Base-by-base conservation (phyloP, 2,329 filamentous ascomycete genomes). In the Chaetomium strumarium region DNA sequence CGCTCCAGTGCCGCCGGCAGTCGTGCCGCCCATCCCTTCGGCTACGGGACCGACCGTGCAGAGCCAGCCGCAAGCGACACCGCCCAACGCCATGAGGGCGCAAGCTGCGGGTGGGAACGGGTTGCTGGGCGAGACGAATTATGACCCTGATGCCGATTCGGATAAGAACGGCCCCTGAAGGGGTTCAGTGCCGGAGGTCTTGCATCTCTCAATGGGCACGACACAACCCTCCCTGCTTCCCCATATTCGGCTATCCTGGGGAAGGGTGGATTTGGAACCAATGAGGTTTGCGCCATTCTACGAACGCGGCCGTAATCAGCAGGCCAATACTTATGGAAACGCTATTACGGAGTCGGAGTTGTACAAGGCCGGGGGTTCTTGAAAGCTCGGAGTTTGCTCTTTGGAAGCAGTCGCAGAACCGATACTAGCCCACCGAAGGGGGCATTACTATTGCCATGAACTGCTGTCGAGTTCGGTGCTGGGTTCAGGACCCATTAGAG, bases 111-210 rank as follows among this genome's bases (percentile, higher is more conserved):
- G 39, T 5, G 50, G 43, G 1, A 72, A 75, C 5, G 69, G 72
- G 14, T 76, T 86, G 74, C 68, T 88, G 16, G 85, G 84, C 19
- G 84, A 86, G 68, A 88, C 84, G 33, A 85, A 74, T 62, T 88
- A 88, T 62, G 79, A 82, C 24, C 84, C 84, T 1, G 85, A 88
- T 29, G 60, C 36, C 46, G 53, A 55, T 29, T 16, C 24, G 17
- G 55, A 57, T 39, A 57, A 48, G 52, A 53, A 44, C 24, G 33
- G 34, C 2, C 42, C 43, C 9, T 49, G 33, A 47, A n/a, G n/a
- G n/a, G n/a, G n/a, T n/a, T n/a, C n/a, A n/a, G n/a, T n/a, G n/a
- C n/a, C n/a, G n/a, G n/a, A n/a, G n/a, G n/a, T n/a, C n/a, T n/a
- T n/a, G n/a, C n/a, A n/a, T n/a, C n/a, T n/a, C n/a, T n/a, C n/a